Conservation (phyloP, 2,329 filamentous ascomycete species). For the Colletotrichum somersetense region DNA sequence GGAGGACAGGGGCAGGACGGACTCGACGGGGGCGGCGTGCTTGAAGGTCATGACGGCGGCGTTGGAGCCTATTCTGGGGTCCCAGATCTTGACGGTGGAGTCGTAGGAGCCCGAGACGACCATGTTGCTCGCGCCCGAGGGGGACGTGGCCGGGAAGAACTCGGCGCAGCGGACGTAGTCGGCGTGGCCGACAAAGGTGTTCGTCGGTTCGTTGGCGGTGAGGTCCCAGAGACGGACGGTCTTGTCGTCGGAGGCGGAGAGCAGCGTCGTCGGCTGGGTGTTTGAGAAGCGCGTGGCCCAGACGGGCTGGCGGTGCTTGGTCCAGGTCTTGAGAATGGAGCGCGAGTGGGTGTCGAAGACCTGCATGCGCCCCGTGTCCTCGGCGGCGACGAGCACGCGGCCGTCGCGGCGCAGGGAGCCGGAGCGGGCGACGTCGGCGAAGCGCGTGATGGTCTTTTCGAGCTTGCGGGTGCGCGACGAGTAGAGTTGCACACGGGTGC, state of each 20-base stretch:
- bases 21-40: constrained; percentile 89
- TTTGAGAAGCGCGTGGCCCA: constrained; percentile 95
- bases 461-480: constrained; percentile 92
- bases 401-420: constrained; percentile 92
- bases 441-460: constrained; percentile 93
- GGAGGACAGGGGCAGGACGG: constrained; percentile 86
- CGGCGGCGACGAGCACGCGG: constrained; percentile 88
- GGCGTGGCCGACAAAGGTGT: constrained; percentile 85
- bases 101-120: constrained; percentile 95
- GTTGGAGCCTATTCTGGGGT: constrained; percentile 78
- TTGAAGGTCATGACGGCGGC: constrained; percentile 91
- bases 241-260: constrained; percentile 92
- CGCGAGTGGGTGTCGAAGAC: constrained; percentile 92
- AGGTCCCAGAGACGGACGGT: constrained; percentile 96
- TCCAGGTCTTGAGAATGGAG: constrained; percentile 95
- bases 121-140: constrained; percentile 73
- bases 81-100: constrained; percentile 93
- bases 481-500: constrained; percentile 92
- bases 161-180: constrained; percentile 92
- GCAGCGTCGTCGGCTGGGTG: constrained; percentile 83
- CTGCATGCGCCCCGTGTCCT: constrained; percentile 92
- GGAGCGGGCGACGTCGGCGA: constrained; percentile 90
- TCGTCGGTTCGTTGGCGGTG: constrained; percentile 80
- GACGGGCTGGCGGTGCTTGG: constrained; percentile 91
- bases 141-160: constrained; percentile 76